These are phyloP conservation scores for Cordyceps cicadae DNA, from an alignment of 2,329 filamentous ascomycete species.

Conservation along the genomic window DNA sequence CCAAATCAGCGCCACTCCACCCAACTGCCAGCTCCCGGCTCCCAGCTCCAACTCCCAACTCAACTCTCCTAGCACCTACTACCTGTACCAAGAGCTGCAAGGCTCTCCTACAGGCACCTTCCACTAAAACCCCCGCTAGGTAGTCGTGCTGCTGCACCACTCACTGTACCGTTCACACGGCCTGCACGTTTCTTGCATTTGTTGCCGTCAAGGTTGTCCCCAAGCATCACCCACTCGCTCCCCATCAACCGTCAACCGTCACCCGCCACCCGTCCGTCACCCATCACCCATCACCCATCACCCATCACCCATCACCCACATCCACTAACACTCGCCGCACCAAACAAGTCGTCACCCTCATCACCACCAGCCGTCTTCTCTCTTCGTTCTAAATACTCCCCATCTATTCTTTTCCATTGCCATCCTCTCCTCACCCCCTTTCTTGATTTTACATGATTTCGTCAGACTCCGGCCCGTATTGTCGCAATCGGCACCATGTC, in stretches of 20 bases:
- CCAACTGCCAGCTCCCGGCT: no score
- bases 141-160: no score
- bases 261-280: background rate
- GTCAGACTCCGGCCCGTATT: constrained; percentile 27
- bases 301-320: background rate
- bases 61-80: no score
- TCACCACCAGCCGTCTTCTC: constrained; percentile 2
- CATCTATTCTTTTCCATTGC: constrained; percentile 12
- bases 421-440: constrained; percentile 10
- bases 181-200: no score
- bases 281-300: background rate
- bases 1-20: no score
- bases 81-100: no score
- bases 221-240: background rate
- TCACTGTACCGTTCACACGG: no score
- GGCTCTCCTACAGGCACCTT: no score
- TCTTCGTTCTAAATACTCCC: constrained; percentile 3
- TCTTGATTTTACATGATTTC: constrained; percentile 39
- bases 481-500: constrained; percentile 38
- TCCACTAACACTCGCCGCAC: background rate
- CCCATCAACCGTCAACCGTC: background rate
- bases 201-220: no score
- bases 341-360: constrained; percentile 13
- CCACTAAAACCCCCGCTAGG: no score
- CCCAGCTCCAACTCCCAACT: no score